Conservation (phyloP, 1,284 basidiomycete species). For the Leccinum pseudoinsigne region DNA sequence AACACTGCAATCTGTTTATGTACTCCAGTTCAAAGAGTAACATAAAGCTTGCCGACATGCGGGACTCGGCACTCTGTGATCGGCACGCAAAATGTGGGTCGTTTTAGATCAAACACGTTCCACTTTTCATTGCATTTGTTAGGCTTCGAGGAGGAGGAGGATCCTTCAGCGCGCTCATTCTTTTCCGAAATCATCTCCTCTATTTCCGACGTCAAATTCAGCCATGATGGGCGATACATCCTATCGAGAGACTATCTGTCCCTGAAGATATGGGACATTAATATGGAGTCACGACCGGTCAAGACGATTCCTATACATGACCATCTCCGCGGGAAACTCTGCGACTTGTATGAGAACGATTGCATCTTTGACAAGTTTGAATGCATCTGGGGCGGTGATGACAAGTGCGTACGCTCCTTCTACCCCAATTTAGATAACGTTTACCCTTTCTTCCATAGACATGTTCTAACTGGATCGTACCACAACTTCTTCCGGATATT, state of each 20-base stretch:
- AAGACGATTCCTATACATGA: constrained; percentile 99
- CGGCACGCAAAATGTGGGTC: constrained; percentile 91
- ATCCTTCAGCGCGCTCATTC: constrained; percentile 96
- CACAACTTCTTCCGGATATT: constrained; percentile 99
- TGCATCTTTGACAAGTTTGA: constrained; percentile 99
- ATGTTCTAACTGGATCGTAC: constrained; percentile 96
- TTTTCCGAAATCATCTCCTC: constrained; percentile 99
- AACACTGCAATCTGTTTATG: constrained; percentile 98
- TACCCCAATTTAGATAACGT: constrained; percentile 4
- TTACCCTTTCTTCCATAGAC: constrained; percentile 45
- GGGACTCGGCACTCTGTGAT: constrained; percentile 97
- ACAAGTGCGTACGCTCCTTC: constrained; percentile 67
- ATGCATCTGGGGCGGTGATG: constrained; percentile 94
- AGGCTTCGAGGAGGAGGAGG: constrained; percentile 99
- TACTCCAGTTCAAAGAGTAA: constrained; percentile 99
- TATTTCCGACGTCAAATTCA: constrained; percentile 99
- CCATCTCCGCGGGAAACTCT: constrained; percentile 95
- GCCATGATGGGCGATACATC: constrained; percentile 95
- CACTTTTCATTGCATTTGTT: constrained; percentile 21
- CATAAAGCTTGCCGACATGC: constrained; percentile 99
- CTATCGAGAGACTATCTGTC: constrained; percentile 97
- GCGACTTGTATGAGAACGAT: constrained; percentile 99
- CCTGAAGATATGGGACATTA: constrained; percentile 99
- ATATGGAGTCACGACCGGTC: constrained; percentile 96
- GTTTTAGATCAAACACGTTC: constrained; percentile 5